Evolutionary conservation across 257 asterid genomes (phyloP).

Genomic region (Nicotiana sylvestris): DNA sequence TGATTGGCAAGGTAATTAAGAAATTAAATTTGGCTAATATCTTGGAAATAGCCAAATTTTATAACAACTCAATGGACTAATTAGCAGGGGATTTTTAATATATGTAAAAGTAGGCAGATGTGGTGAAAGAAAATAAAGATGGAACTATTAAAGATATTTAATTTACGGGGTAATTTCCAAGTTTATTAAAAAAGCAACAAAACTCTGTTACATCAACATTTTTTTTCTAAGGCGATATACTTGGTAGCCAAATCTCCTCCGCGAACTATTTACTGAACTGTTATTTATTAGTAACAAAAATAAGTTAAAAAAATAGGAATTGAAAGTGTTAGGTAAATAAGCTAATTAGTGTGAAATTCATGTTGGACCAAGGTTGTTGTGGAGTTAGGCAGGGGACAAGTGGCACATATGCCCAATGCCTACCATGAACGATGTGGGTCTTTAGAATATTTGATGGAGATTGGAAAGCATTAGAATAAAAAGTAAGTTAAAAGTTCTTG

Average conservation of each 20-base stretch:
- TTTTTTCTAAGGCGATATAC: background rate
- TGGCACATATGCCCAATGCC: background rate
- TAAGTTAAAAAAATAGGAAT: background rate
- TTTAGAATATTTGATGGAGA: background rate
- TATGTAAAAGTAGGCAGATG: too few species aligned
- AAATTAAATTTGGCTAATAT: background rate
- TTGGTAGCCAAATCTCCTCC: background rate
- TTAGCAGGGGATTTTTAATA: too few species aligned
- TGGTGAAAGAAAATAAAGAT: too few species aligned
- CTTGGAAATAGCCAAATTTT: too few species aligned
- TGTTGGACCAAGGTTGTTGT: background rate
- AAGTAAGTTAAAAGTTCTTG: background rate
- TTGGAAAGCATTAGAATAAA: background rate
- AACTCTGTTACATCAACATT: too few species aligned
- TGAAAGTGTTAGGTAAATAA: background rate
- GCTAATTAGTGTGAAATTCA: background rate
- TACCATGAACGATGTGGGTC: background rate
- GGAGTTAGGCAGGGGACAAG: conserved; percentile 13
- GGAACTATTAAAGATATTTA: too few species aligned
- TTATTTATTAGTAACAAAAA: background rate
- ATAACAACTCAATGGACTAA: too few species aligned
- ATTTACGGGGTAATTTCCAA: too few species aligned
- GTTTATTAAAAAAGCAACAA: too few species aligned
- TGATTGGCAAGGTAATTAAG: background rate
- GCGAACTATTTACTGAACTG: background rate